A percentile compares a stretch with the other conserved stretches of the same genome.
Conservation (phyloP, 1,139 yeast species). For the Scheffersomyces segobiensis region DNA sequence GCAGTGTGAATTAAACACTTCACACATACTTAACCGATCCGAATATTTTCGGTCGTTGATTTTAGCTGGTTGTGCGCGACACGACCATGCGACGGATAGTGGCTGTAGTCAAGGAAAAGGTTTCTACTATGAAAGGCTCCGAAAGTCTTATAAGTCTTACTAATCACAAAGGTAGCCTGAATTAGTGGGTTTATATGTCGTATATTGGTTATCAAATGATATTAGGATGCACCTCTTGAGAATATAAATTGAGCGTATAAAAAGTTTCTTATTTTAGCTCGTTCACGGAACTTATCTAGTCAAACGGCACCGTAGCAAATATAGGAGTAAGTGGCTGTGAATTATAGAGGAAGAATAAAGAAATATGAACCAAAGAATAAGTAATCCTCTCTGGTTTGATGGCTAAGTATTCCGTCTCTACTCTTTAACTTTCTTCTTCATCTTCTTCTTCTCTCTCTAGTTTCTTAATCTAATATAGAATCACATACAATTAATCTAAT, state of each 20-base stretch:
- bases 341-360: too few species aligned
- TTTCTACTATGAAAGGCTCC: not conserved
- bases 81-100: not conserved
- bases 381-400: too few species aligned
- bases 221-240: too few species aligned
- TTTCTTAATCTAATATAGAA: not conserved
- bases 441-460: not conserved
- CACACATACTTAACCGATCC: not conserved
- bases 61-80: conserved; percentile 1
- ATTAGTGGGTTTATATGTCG: not conserved
- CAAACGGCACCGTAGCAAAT: too few species aligned
- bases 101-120: not conserved
- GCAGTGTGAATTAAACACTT: not conserved
- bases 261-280: too few species aligned
- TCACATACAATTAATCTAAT: not conserved
- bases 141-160: not conserved
- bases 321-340: too few species aligned
- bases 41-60: not conserved
- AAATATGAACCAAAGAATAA: too few species aligned
- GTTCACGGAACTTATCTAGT: too few species aligned
- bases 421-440: too few species aligned
- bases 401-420: too few species aligned
- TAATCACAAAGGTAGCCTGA: not conserved
- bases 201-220: not conserved
- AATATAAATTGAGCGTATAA: too few species aligned